phyloP scores from a whole-genome alignment of 805 yeast genomes.

The Priceomyces haplophilus region DNA sequence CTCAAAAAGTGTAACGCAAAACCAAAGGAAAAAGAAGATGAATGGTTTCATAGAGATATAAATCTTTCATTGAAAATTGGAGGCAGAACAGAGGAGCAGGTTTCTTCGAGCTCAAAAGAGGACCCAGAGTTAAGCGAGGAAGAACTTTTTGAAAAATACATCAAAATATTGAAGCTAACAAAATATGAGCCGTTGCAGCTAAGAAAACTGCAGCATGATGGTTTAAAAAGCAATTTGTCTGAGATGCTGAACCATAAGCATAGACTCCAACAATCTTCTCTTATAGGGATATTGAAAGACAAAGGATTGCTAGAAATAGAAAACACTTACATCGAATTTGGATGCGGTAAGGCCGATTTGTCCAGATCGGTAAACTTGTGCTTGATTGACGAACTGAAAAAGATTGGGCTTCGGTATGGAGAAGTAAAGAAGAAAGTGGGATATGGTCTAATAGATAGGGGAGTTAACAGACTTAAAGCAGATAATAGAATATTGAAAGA shows the following conservation, averaged over 20 bases:
- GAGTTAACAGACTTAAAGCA: slow-evolving; percentile 72
- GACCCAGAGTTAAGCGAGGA: slow-evolving; percentile 1
- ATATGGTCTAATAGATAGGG: slow-evolving; percentile 70
- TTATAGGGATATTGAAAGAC: slow-evolving; percentile 62
- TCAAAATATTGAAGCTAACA: slow-evolving; percentile 14
- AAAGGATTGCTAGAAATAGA: slow-evolving; percentile 34
- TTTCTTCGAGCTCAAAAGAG: not conserved
- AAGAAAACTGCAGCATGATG: slow-evolving; percentile 22
- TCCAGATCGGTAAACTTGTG: slow-evolving; percentile 57
- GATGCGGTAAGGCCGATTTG: slow-evolving; percentile 88
- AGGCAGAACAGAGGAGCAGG: not conserved
- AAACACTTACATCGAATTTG: slow-evolving; percentile 66
- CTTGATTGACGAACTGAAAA: slow-evolving; percentile 20
- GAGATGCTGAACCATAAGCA: slow-evolving; percentile 65
- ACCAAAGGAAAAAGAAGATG: slow-evolving; percentile 31
- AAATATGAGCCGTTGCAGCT: slow-evolving; percentile 17
- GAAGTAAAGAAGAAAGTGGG: slow-evolving; percentile 21
- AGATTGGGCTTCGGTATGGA: not conserved
- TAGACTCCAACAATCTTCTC: slow-evolving; percentile 76
- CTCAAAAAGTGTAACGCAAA: slow-evolving; percentile 57
- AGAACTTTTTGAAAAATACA: slow-evolving; percentile 15
- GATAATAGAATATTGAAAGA: slow-evolving; percentile 68
- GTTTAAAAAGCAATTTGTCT: slow-evolving; percentile 39
- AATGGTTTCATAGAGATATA: slow-evolving; percentile 50
- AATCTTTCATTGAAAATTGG: slow-evolving; percentile 33